phyloP scores from a whole-genome alignment of 306 rosid species.

The Dryas drummondii region DNA sequence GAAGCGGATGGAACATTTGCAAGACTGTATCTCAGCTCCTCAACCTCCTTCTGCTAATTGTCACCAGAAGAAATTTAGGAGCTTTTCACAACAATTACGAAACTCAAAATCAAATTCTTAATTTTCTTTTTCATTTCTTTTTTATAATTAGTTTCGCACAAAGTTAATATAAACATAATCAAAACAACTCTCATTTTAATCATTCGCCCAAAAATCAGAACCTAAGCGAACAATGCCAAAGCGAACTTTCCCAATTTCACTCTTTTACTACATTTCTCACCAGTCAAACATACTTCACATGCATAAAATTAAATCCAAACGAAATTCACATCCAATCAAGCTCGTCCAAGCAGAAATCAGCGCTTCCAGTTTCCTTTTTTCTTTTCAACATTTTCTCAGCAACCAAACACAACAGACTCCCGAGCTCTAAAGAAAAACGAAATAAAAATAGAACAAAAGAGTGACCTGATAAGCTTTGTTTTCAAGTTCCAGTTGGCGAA shows the following conservation, averaged over 20 bases:
- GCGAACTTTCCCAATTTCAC: background rate
- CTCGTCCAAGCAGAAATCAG: conserved; percentile 1
- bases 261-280: background rate
- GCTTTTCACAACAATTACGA: conserved; percentile 1
- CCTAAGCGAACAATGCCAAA: no score
- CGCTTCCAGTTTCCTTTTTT: background rate
- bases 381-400: conserved; percentile 10
- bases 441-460: background rate
- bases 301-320: background rate
- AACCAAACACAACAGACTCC: conserved; percentile 23
- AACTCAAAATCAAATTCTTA: background rate
- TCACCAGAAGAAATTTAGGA: conserved; percentile 19
- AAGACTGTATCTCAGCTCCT: conserved; percentile 52
- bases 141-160: no score
- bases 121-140: background rate
- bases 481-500: conserved; percentile 54
- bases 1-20: conserved; percentile 46
- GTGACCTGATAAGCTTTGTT: conserved; percentile 66
- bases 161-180: no score
- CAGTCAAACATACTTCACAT: background rate
- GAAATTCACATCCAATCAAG: background rate
- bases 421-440: background rate
- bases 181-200: no score
- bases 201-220: no score
- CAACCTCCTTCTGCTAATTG: conserved; percentile 64